phyloP scores from a whole-genome alignment of 208 protist genomes.

The Acanthamoeba castellanii region DNA sequence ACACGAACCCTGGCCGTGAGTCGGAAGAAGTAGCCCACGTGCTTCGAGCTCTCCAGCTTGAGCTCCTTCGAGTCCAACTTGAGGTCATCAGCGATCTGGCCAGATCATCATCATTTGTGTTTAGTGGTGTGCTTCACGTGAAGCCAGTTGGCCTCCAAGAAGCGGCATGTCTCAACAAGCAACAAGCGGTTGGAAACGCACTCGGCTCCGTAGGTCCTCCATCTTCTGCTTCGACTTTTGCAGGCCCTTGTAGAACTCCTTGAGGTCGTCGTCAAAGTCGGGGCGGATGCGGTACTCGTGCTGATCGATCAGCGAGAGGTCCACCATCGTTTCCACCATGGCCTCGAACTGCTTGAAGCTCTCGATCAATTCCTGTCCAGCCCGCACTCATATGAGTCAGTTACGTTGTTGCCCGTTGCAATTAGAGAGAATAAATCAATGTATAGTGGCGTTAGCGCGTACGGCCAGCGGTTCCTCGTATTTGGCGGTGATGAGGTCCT shows the following conservation, averaged over 20 bases:
- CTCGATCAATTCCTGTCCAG: constrained; percentile 79
- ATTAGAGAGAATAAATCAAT: background rate
- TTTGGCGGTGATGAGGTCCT: constrained; percentile 90
- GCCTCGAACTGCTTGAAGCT: constrained; percentile 89
- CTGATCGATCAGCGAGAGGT: constrained; percentile 76
- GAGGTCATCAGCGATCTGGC: constrained; percentile 80
- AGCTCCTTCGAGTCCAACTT: constrained; percentile 93
- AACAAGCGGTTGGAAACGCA: constrained; percentile 79
- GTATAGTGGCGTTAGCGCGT: background rate
- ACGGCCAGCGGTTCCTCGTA: constrained; percentile 80
- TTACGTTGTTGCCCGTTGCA: background rate
- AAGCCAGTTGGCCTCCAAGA: background rate
- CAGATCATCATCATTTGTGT: too few relatives aligned
- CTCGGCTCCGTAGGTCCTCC: constrained; percentile 89
- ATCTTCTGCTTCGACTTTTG: constrained; percentile 88
- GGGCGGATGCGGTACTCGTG: constrained; percentile 93
- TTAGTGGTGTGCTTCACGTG: background rate
- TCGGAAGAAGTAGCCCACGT: constrained; percentile 93
- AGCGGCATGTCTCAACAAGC: background rate
- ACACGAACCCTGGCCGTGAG: constrained; percentile 64
- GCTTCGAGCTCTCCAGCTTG: constrained; percentile 93
- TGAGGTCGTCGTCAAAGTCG: constrained; percentile 95
- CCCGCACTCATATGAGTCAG: background rate
- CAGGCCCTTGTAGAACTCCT: constrained; percentile 91
- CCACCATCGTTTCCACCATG: constrained; percentile 80